phyloP scores from a whole-genome alignment of 495 filamentous ascomycete species.

The Immersiella caudata region DNA sequence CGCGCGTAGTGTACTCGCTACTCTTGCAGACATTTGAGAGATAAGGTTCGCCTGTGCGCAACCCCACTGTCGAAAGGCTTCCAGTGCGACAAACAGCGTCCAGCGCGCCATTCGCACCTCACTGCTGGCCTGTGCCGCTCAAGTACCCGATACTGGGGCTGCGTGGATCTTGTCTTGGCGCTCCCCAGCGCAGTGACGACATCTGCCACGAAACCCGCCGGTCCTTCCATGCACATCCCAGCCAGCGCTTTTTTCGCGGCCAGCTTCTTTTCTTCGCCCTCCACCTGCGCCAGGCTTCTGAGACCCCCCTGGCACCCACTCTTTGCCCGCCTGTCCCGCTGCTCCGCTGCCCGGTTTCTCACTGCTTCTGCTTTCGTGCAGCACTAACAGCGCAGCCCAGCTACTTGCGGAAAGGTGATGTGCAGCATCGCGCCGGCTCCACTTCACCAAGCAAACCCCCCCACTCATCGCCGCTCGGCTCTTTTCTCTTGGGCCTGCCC shows the following conservation, averaged over 20 bases:
- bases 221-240: not conserved
- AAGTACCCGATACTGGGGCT: conserved; percentile 18
- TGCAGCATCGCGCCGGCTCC: conserved; percentile 22
- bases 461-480: conserved; percentile 3
- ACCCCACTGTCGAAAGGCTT: conserved; percentile 5
- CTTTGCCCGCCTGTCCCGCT: not conserved
- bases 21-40: not conserved
- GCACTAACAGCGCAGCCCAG: conserved; percentile 4
- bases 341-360: conserved; percentile 9
- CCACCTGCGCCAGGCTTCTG: conserved; percentile 1
- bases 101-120: not conserved
- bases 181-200: conserved; percentile 8
- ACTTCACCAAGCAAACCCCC: conserved; percentile 13
- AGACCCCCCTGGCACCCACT: not conserved
- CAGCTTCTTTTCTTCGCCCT: not conserved
- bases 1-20: not conserved
- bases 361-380: conserved; percentile 14
- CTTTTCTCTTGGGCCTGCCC: conserved; percentile 21
- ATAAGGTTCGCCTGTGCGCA: conserved; percentile 4
- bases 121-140: not conserved
- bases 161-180: conserved; percentile 17
- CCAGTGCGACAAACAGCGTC: not conserved
- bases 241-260: conserved; percentile 7
- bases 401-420: conserved; percentile 12
- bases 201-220: not conserved